These are phyloP conservation scores for Rhynchospora tenuis DNA, from an alignment of 176 grass and related monocot species.

Conservation along the genomic window DNA sequence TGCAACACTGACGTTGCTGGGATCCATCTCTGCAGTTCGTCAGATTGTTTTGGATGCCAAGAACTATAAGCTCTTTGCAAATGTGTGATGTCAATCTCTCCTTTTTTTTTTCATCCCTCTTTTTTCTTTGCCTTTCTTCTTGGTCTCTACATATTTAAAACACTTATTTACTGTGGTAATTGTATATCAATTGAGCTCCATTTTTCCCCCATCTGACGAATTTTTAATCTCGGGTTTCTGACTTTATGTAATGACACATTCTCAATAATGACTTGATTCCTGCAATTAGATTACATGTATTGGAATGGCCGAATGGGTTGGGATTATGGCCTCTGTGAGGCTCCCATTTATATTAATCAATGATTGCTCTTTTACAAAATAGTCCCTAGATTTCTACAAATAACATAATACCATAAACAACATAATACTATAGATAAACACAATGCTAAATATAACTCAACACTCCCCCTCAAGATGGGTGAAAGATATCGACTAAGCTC, in stretches of 20 bases:
- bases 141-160: not conserved
- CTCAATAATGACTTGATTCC: not conserved
- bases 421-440: too few species aligned
- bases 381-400: too few species aligned
- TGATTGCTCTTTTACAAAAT: too few species aligned
- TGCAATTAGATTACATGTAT: not conserved
- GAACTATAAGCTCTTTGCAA: constrained; percentile 76
- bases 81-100: constrained; percentile 37
- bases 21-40: constrained; percentile 63
- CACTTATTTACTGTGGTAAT: not conserved
- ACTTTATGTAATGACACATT: not conserved
- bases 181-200: not conserved
- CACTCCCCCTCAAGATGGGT: too few species aligned
- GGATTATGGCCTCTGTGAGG: too few species aligned
- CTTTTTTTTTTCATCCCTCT: not conserved
- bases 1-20: constrained; percentile 36
- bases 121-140: not conserved
- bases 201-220: not conserved
- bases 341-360: too few species aligned
- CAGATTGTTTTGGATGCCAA: constrained; percentile 68
- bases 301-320: not conserved
- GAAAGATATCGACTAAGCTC: too few species aligned
- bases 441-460: too few species aligned
- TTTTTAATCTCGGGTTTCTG: not conserved
- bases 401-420: too few species aligned